Conservation (phyloP, 129 eudicot genomes). For the Flaveria brownii region DNA sequence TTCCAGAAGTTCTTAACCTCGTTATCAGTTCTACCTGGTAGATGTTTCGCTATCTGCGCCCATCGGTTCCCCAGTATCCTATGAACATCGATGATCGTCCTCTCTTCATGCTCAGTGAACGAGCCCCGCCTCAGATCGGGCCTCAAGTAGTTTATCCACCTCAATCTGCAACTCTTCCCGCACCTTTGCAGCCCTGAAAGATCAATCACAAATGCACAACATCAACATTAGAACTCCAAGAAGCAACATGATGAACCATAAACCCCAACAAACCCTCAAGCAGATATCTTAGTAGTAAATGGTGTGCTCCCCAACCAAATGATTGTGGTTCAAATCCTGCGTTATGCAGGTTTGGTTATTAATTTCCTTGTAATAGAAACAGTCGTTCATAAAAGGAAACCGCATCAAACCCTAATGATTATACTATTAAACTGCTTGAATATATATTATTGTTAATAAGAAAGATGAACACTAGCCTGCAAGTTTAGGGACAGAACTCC, state of each 20-base stretch:
- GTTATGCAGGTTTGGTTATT: too few relatives aligned
- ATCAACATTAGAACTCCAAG: background rate
- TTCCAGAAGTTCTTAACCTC: constrained; percentile 95
- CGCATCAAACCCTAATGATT: background rate
- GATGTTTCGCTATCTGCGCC: constrained; percentile 89
- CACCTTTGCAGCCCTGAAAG: constrained; percentile 67
- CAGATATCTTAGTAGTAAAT: too few relatives aligned
- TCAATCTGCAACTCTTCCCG: constrained; percentile 70
- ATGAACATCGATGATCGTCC: constrained; percentile 81
- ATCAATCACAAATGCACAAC: constrained; percentile 20
- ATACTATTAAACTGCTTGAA: background rate
- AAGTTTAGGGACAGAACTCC: constrained; percentile 91
- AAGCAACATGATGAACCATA: background rate
- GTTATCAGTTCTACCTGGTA: constrained; percentile 86
- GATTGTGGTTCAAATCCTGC: too few relatives aligned
- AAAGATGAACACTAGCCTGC: constrained; percentile 47
- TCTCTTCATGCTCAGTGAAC: constrained; percentile 76
- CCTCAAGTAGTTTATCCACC: constrained; percentile 68
- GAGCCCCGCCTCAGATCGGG: constrained; percentile 89
- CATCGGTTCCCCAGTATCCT: constrained; percentile 84
- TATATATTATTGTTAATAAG: background rate
- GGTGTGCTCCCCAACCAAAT: too few relatives aligned
- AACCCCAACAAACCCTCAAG: background rate
- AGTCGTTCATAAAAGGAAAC: too few relatives aligned
- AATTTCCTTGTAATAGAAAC: too few relatives aligned